Percentiles rank a stretch among this genome's conserved stretches.
phyloP scores from a whole-genome alignment of 345 rosid genomes.

The Streptanthus diversifolius region DNA sequence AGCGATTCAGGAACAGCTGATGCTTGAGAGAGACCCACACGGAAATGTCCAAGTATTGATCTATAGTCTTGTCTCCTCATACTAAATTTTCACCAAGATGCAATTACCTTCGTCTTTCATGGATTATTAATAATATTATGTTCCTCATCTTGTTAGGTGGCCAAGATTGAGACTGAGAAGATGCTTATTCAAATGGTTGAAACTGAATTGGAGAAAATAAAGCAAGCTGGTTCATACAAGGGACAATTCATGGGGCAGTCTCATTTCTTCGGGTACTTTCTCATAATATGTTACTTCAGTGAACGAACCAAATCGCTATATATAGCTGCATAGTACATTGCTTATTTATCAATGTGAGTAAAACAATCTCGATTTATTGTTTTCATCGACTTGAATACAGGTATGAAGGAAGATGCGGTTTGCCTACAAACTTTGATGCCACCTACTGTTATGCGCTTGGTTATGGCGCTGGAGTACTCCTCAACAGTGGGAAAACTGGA shows the following conservation, averaged over 20 bases:
- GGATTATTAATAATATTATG: background rate
- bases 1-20: slow-evolving; percentile 89
- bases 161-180: slow-evolving; percentile 98
- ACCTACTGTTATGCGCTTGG: slow-evolving; percentile 96
- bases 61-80: background rate
- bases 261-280: slow-evolving; percentile 88
- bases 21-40: slow-evolving; percentile 99
- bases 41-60: slow-evolving; percentile 93
- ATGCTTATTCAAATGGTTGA: slow-evolving; percentile 99
- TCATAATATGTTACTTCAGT: background rate
- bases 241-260: slow-evolving; percentile 83
- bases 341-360: background rate
- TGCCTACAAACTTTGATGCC: slow-evolving; percentile 96
- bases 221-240: slow-evolving; percentile 65
- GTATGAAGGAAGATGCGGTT: slow-evolving; percentile 97
- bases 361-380: background rate
- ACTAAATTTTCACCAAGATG: background rate
- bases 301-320: background rate
- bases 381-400: slow-evolving; percentile 35
- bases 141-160: slow-evolving; percentile 53
- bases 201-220: slow-evolving; percentile 88
- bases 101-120: background rate
- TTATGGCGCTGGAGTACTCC: slow-evolving; percentile 87
- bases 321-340: background rate
- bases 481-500: slow-evolving; percentile 87